Conservation (phyloP, 768 basidiomycete species). For the Boletus bicolor region DNA sequence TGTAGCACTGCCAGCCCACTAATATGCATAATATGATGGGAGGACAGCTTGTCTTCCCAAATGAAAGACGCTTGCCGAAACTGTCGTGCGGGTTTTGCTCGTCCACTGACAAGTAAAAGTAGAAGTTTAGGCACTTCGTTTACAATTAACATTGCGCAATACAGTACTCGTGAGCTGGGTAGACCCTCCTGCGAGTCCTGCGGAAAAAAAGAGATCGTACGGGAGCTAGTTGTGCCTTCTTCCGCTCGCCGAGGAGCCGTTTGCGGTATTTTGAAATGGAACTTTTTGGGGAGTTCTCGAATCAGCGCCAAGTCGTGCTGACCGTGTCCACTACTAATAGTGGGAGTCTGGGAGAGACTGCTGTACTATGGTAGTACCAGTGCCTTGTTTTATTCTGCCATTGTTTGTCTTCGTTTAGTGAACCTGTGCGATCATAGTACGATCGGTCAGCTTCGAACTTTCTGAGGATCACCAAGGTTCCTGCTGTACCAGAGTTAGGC, state of each 20-base stretch:
- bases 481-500: neutral
- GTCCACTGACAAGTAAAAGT: neutral
- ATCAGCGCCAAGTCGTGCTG: too few species aligned
- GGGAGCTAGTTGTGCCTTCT: too few species aligned
- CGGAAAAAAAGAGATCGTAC: too few species aligned
- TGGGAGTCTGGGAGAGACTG: too few species aligned
- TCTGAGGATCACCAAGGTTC: neutral
- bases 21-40: neutral
- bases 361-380: too few species aligned
- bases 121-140: neutral
- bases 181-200: neutral
- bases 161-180: neutral
- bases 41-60: neutral
- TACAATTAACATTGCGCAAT: neutral
- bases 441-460: neutral
- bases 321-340: too few species aligned
- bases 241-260: too few species aligned
- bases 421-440: neutral
- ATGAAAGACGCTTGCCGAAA: neutral
- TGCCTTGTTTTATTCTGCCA: too few species aligned
- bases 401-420: neutral
- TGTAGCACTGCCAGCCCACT: slow-evolving; percentile 11
- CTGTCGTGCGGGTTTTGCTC: neutral
- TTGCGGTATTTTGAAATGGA: too few species aligned
- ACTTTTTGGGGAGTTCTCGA: too few species aligned